Evolutionary conservation across 352 stramenopile species (phyloP).

Genomic region (Phytophthora meadii): DNA sequence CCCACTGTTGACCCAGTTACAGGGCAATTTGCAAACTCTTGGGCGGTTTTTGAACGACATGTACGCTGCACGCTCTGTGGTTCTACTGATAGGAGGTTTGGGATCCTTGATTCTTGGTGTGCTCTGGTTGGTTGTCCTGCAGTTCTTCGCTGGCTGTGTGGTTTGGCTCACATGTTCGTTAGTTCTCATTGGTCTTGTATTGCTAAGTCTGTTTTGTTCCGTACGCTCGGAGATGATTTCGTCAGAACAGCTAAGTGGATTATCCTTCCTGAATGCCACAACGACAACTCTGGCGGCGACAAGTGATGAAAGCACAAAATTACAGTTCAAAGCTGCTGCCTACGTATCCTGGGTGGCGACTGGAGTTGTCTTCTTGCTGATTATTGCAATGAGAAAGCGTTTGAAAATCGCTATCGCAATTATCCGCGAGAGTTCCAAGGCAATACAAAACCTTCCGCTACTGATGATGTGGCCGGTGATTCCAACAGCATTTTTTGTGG

Average conservation of each 20-base stretch:
- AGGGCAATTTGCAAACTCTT: conserved; percentile 64
- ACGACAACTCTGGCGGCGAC: conserved; percentile 30
- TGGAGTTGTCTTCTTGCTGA: conserved; percentile 54
- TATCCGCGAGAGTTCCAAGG: conserved; percentile 72
- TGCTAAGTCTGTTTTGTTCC: conserved; percentile 84
- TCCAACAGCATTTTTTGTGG: conserved; percentile 60
- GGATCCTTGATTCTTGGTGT: conserved; percentile 66
- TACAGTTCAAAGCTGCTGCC: conserved; percentile 71
- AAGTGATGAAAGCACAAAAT: conserved; percentile 44
- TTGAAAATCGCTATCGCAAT: conserved; percentile 76
- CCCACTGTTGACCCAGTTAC: conserved; percentile 76
- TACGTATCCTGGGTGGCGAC: conserved; percentile 69
- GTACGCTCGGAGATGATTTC: conserved; percentile 70
- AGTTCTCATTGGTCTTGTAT: conserved; percentile 63
- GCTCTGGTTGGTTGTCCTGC: conserved; percentile 78
- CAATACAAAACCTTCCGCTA: conserved; percentile 64
- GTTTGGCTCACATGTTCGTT: conserved; percentile 84
- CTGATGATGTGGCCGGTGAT: conserved; percentile 70
- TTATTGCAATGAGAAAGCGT: conserved; percentile 75
- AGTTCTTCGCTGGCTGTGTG: conserved; percentile 77
- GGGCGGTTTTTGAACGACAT: conserved; percentile 82
- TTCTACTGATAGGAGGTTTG: conserved; percentile 61
- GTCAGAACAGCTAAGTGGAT: conserved; percentile 31
- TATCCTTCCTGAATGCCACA: conserved; percentile 58
- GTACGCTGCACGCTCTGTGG: conserved; percentile 57